Evolutionary conservation across 2,329 filamentous ascomycete species (phyloP), one percentile per base, ranked within the genome.

Genomic region (Lachnum nothofagi): DNA sequence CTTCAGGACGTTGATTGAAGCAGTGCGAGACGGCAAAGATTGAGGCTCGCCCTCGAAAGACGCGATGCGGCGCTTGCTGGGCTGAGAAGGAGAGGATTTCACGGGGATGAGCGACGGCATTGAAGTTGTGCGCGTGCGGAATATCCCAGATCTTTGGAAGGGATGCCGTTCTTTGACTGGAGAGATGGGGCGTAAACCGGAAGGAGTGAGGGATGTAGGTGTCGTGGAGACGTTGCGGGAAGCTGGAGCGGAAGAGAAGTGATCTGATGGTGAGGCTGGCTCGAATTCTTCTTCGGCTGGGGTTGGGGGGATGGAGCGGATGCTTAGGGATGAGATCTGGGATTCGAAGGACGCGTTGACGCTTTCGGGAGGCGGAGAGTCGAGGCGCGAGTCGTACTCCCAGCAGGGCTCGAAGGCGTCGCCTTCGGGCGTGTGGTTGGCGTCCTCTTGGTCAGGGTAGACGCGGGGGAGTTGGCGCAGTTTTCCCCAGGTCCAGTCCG

Each of bases 401-500:
- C 86, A 90, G 61, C 79, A 86, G 16, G 78, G 69, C 60, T 86
- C 82, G 50, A 76, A 69, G 1, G 78, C 79, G 60, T 85, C 80
- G 3, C 77, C 77, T 64, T 84, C 82, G 5, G 76, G 75, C 1
- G 79, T 75, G 45, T 79, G 69, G 54, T 69, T 1, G 67, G 47
- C 67, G 64, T 53, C 72, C 60, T 41, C 66, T 58, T 67, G 66
- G 47, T 80, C 74, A 1, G 71, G 68, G 53, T 78, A 76, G 17
- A 79, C 71, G 4, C 79, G 74, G 42, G 77, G 80, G 20, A 89
- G 69, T 57, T 82, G 76, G 27, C 81, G 78, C 8, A 91, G 66
- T 39, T 75, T 76, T 57, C 82, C 81, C 87, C 87, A 91, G 1
- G 79, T 82, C 85, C 84, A 90, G 4, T 74, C 73, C 8, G 70